A percentile compares a stretch with the other conserved stretches of the same genome.
phyloP scores from a whole-genome alignment of 2,329 filamentous ascomycete species.

The Cryphonectria nitschkei region DNA sequence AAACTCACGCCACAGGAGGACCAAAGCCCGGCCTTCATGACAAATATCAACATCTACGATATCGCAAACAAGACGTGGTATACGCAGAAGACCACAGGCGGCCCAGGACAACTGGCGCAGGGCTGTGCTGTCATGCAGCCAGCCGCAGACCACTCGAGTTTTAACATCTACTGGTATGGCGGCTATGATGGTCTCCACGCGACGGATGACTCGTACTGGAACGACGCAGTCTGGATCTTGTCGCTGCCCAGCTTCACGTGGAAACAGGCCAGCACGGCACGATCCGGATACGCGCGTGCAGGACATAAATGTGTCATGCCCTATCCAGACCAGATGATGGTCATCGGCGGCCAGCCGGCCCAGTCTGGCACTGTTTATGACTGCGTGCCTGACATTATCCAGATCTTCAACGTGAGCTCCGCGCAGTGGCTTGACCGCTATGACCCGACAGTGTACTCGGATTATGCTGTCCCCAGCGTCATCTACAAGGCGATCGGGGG shows the following conservation, averaged over 20 bases:
- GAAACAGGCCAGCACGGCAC: constrained; percentile 58
- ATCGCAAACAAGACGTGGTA: constrained; percentile 70
- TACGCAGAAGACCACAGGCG: constrained; percentile 66
- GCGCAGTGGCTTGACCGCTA: constrained; percentile 73
- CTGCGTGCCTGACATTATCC: constrained; percentile 58
- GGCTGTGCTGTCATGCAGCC: constrained; percentile 76
- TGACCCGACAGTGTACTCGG: constrained; percentile 61
- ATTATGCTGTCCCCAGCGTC: constrained; percentile 71
- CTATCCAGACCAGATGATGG: constrained; percentile 81
- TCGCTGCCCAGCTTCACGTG: constrained; percentile 81
- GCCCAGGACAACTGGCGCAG: constrained; percentile 60
- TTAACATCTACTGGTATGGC: constrained; percentile 85
- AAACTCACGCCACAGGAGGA: constrained; percentile 48
- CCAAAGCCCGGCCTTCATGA: constrained; percentile 72
- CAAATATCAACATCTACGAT: constrained; percentile 77
- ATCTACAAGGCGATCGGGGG: constrained; percentile 72
- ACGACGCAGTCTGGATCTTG: constrained; percentile 78
- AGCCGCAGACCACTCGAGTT: constrained; percentile 71
- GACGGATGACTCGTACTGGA: constrained; percentile 40
- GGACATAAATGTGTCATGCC: constrained; percentile 76
- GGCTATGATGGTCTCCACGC: constrained; percentile 64
- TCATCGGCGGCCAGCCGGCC: constrained; percentile 68
- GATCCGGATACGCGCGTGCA: constrained; percentile 59
- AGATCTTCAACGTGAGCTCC: constrained; percentile 74
- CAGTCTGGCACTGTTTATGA: constrained; percentile 30